Evolutionary conservation across 2,329 filamentous ascomycete genomes (phyloP).

Genomic region (Knoxdaviesia proteae): DNA sequence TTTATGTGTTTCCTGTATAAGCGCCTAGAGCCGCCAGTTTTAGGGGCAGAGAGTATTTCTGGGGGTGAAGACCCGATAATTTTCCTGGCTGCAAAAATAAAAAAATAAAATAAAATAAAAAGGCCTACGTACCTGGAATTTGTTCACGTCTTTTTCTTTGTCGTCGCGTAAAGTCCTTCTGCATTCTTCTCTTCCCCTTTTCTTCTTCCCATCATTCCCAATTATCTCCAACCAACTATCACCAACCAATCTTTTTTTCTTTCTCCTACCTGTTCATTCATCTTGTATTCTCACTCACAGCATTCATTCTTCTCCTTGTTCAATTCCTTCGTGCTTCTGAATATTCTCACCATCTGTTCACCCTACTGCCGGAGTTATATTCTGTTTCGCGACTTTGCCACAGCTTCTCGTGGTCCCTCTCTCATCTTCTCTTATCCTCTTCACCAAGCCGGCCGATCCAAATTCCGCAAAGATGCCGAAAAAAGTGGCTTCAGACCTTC

Average conservation of each 20-base stretch:
- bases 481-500: conserved; percentile 27
- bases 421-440: neutral
- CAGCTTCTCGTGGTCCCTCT: neutral
- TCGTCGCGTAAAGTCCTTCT: neutral
- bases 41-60: too few species aligned
- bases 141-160: too few species aligned
- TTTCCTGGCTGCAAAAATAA: too few species aligned
- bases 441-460: neutral
- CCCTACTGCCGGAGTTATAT: neutral
- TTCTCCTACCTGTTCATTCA: neutral
- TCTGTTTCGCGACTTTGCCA: neutral
- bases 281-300: neutral
- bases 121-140: too few species aligned
- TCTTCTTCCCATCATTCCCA: neutral
- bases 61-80: too few species aligned
- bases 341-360: too few species aligned
- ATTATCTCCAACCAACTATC: too few species aligned
- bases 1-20: too few species aligned
- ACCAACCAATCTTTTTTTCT: neutral
- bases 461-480: conserved; percentile 6
- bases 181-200: neutral
- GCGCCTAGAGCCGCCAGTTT: too few species aligned
- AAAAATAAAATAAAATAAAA: too few species aligned
- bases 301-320: neutral
- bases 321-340: neutral